Percentiles rank a stretch among this genome's conserved stretches.
These are phyloP conservation scores for Colletotrichum liriopes DNA, from an alignment of 2,329 filamentous ascomycete genomes.

Conservation along the genomic window DNA sequence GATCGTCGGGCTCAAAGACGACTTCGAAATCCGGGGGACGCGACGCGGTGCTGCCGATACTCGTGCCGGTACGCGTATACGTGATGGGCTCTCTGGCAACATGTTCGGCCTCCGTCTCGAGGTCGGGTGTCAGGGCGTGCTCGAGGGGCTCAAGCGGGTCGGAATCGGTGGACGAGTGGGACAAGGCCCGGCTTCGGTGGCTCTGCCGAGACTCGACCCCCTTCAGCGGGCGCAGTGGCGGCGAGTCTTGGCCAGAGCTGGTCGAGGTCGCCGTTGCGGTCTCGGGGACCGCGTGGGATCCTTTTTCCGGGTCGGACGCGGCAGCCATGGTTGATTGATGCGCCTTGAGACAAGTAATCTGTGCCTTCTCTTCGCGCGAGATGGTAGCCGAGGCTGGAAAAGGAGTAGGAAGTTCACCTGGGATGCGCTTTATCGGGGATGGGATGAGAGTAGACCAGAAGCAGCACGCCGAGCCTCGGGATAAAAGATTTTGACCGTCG, in stretches of 20 bases:
- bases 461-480: slow-evolving; percentile 18
- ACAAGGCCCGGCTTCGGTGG: slow-evolving; percentile 27
- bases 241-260: slow-evolving; percentile 36
- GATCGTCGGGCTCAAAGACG: slow-evolving; percentile 76
- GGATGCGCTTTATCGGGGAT: neutral
- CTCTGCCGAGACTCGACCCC: slow-evolving; percentile 31
- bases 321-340: slow-evolving; percentile 29
- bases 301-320: slow-evolving; percentile 33
- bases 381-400: neutral
- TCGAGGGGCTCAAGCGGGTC: slow-evolving; percentile 53
- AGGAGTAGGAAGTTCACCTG: neutral
- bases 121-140: slow-evolving; percentile 55
- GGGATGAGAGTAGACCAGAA: slow-evolving; percentile 4
- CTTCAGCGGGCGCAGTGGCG: slow-evolving; percentile 29
- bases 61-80: slow-evolving; percentile 57
- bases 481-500: slow-evolving; percentile 19
- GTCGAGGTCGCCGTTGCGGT: slow-evolving; percentile 28
- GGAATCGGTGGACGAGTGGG: slow-evolving; percentile 38
- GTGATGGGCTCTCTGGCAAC: slow-evolving; percentile 58
- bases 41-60: slow-evolving; percentile 57
- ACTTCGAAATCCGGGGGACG: slow-evolving; percentile 78
- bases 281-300: slow-evolving; percentile 29
- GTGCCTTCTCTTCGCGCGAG: neutral
- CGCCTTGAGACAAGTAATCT: neutral
- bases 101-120: slow-evolving; percentile 58